Percentiles rank a stretch among this genome's conserved stretches.
phyloP scores from a whole-genome alignment of 2,329 filamentous ascomycete genomes.

The Colletotrichum salicis region DNA sequence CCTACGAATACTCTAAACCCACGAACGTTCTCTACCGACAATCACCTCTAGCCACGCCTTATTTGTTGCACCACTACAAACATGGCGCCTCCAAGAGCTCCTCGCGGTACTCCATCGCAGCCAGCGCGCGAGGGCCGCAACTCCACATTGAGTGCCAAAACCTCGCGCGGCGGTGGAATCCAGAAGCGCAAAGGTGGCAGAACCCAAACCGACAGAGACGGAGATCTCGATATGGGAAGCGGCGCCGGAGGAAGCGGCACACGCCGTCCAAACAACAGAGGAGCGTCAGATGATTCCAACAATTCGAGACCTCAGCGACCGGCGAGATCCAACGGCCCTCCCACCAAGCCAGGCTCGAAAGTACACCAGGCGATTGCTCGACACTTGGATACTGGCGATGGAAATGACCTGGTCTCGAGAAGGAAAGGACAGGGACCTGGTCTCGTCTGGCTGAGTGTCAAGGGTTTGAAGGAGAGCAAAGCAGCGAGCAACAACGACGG shows the following conservation, averaged over 20 bases:
- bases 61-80: not conserved
- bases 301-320: constrained; percentile 44
- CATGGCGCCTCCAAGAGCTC: constrained; percentile 38
- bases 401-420: constrained; percentile 34
- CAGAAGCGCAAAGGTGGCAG: constrained; percentile 57
- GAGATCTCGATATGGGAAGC: constrained; percentile 68
- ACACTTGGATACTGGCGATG: constrained; percentile 35
- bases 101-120: constrained; percentile 35
- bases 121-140: constrained; percentile 46
- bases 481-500: constrained; percentile 74
- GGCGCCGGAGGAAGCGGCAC: constrained; percentile 39
- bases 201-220: constrained; percentile 62
- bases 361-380: constrained; percentile 37
- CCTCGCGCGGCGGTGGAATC: constrained; percentile 58
- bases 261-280: constrained; percentile 47
- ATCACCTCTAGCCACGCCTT: not conserved
- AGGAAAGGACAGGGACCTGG: constrained; percentile 29
- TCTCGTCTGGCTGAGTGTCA: constrained; percentile 57
- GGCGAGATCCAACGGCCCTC: constrained; percentile 41
- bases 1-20: not conserved
- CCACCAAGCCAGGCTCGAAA: constrained; percentile 31
- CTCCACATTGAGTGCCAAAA: constrained; percentile 42
- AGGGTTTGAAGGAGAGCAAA: constrained; percentile 75
- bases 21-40: not conserved
- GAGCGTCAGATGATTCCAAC: constrained; percentile 41